These are phyloP conservation scores for Candida glucosophila DNA, from an alignment of 1,139 yeast species.

Conservation along the genomic window DNA sequence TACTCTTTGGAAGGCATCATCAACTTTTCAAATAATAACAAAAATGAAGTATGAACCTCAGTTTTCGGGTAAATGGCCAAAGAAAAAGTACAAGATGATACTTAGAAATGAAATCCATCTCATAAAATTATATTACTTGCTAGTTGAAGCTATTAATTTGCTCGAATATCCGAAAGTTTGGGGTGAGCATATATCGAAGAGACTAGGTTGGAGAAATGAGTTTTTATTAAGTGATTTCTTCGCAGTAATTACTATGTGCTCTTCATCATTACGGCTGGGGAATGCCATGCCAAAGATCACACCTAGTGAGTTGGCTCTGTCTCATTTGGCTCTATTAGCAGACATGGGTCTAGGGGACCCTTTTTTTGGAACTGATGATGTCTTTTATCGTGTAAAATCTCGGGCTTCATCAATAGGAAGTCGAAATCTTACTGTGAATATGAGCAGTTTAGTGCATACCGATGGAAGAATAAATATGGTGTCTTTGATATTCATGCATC, in stretches of 20 bases:
- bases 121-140: conserved; percentile 19
- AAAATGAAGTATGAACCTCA: conserved; percentile 26
- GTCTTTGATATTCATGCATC: conserved; percentile 21
- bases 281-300: conserved; percentile 26
- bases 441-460: conserved; percentile 23
- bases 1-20: conserved; percentile 16
- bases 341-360: conserved; percentile 20
- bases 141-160: conserved; percentile 17
- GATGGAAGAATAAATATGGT: conserved; percentile 27
- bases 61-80: conserved; percentile 29
- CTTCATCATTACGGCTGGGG: conserved; percentile 19
- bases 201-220: conserved; percentile 25
- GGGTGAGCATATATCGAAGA: conserved; percentile 17
- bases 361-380: conserved; percentile 10
- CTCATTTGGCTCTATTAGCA: conserved; percentile 20
- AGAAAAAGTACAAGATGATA: conserved; percentile 16
- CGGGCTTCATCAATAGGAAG: conserved; percentile 2
- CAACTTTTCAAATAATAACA: conserved; percentile 17
- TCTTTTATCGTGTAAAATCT: not conserved
- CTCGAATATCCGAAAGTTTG: conserved; percentile 20
- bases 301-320: conserved; percentile 22
- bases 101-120: conserved; percentile 20
- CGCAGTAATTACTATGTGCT: conserved; percentile 24
- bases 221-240: conserved; percentile 24
- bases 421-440: conserved; percentile 7